Conservation (phyloP, 805 yeast species). For the Komagataella kurtzmanii region DNA sequence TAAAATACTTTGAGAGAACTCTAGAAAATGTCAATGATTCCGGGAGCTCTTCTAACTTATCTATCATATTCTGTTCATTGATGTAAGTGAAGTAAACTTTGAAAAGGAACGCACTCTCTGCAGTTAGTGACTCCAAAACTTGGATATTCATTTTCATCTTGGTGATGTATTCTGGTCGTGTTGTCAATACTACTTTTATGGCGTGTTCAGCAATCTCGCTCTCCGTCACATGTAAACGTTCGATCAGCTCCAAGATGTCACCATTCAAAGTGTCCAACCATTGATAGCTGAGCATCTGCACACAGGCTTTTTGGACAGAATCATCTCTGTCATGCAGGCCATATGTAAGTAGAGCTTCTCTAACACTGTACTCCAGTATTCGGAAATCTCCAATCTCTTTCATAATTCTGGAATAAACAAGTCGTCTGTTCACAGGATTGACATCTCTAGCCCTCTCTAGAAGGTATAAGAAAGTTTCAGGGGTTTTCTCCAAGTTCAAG, state of each 20-base stretch:
- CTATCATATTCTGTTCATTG: slow-evolving; percentile 32
- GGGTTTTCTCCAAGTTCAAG: slow-evolving; percentile 48
- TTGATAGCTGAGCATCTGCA: slow-evolving; percentile 47
- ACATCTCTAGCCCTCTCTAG: slow-evolving; percentile 77
- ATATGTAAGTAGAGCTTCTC: slow-evolving; percentile 66
- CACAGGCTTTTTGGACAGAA: slow-evolving; percentile 58
- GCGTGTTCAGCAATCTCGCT: slow-evolving; percentile 58
- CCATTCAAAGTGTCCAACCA: slow-evolving; percentile 66
- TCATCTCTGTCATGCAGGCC: slow-evolving; percentile 83
- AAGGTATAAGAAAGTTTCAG: slow-evolving; percentile 38
- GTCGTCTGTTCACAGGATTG: slow-evolving; percentile 56
- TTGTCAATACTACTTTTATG: slow-evolving; percentile 45
- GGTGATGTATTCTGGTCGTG: slow-evolving; percentile 48
- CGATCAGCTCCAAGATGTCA: slow-evolving; percentile 61
- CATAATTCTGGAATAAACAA: slow-evolving; percentile 19
- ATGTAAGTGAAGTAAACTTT: slow-evolving; percentile 59
- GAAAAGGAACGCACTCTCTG: slow-evolving; percentile 63
- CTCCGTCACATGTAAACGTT: slow-evolving; percentile 55
- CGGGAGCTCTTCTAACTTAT: slow-evolving; percentile 33
- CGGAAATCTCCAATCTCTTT: slow-evolving; percentile 5
- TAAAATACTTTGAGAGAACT: neutral
- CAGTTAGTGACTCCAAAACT: slow-evolving; percentile 57
- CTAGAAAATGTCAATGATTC: neutral
- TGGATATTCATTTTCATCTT: slow-evolving; percentile 48
- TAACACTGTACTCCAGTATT: slow-evolving; percentile 31